phyloP scores from a whole-genome alignment of 768 basidiomycete species.

The Podaxis sp. region DNA sequence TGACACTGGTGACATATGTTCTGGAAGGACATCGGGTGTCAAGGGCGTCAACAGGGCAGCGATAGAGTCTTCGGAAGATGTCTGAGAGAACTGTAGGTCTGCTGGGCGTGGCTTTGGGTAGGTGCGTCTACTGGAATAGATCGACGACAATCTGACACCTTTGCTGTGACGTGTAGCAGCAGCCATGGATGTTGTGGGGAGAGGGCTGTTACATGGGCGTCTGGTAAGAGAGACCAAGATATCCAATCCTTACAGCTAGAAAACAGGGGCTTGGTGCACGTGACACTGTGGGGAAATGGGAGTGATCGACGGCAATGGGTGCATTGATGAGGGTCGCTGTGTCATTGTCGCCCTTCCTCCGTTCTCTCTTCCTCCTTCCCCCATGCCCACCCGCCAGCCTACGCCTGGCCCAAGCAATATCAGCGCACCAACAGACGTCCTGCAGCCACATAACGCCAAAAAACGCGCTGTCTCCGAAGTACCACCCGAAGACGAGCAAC shows the following conservation, averaged over 20 bases:
- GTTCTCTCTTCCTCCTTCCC: not conserved
- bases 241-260: not conserved
- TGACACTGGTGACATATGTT: not conserved
- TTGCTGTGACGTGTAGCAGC: not conserved
- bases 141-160: not conserved
- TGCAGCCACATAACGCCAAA: constrained; percentile 23
- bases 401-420: constrained; percentile 26
- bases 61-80: not conserved
- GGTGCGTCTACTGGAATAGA: not conserved
- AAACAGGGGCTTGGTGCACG: not conserved
- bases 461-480: constrained; percentile 28
- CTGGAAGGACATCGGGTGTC: constrained; percentile 3
- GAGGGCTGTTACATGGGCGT: not conserved
- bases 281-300: not conserved
- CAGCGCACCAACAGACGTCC: constrained; percentile 2
- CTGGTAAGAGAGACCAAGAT: not conserved
- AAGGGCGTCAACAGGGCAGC: not conserved
- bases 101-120: constrained; percentile 5
- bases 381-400: constrained; percentile 26
- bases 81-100: not conserved
- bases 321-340: not conserved
- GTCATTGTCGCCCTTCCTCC: not conserved
- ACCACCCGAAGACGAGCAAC: constrained; percentile 17
- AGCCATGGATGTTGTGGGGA: not conserved
- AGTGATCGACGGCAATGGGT: not conserved